A percentile compares a stretch with the other conserved stretches of the same genome.
phyloP scores from a whole-genome alignment of 495 filamentous ascomycete species.

The Penicillium tannophilum region DNA sequence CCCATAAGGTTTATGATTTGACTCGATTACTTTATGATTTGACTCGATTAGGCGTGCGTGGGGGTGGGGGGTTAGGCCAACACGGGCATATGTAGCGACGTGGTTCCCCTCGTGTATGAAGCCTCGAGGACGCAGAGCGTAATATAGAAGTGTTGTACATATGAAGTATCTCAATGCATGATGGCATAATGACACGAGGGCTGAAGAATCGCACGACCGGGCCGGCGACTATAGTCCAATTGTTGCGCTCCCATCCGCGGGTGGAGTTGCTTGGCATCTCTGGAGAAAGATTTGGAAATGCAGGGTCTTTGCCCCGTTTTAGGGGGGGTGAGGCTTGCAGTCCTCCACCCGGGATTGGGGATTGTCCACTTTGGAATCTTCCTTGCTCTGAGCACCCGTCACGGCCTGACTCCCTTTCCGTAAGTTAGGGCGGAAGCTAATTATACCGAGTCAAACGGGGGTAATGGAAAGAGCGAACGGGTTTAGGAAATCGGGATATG shows the following conservation, averaged over 20 bases:
- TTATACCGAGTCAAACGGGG: constrained; percentile 3
- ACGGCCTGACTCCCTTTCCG: constrained; percentile 8
- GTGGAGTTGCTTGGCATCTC: constrained; percentile 6
- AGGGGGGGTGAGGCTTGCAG: not conserved
- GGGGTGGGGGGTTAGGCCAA: not conserved
- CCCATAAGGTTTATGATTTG: constrained; percentile 13
- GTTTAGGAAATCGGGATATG: not conserved
- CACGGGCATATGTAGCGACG: constrained; percentile 18
- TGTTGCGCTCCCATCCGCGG: constrained; percentile 1
- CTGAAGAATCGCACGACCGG: constrained; percentile 11
- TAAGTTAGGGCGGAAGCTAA: constrained; percentile 16
- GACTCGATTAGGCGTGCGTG: constrained; percentile 4
- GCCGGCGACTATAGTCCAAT: constrained; percentile 10
- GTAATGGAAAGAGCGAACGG: not conserved
- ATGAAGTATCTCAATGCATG: constrained; percentile 11
- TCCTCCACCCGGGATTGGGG: not conserved
- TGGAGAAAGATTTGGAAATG: constrained; percentile 8
- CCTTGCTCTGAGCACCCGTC: not conserved
- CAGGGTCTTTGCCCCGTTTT: constrained; percentile 6
- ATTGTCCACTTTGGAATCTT: not conserved
- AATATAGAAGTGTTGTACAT: not conserved
- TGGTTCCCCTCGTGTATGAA: not conserved
- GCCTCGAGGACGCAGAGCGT: not conserved
- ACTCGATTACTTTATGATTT: constrained; percentile 11
- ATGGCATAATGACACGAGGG: constrained; percentile 18